These are phyloP conservation scores for Catharanthus roseus DNA, from an alignment of 257 asterid genomes.

Conservation along the genomic window DNA sequence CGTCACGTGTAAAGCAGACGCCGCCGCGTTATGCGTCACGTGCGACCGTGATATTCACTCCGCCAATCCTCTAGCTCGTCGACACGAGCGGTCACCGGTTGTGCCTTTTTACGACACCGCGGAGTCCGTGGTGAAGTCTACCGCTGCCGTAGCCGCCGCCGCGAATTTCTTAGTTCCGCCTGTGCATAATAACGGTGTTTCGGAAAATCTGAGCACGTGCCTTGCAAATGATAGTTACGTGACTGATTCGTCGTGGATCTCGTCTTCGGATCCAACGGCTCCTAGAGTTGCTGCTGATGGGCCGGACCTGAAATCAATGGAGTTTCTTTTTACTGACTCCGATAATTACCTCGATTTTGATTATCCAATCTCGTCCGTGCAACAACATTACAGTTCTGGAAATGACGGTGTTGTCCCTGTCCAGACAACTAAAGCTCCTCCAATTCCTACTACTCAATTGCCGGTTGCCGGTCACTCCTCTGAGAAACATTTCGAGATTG, in stretches of 20 bases:
- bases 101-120: constrained; percentile 67
- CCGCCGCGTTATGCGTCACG: constrained; percentile 66
- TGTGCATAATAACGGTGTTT: neutral
- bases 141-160: constrained; percentile 34
- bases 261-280: constrained; percentile 20
- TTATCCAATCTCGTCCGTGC: constrained; percentile 33
- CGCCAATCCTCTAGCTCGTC: constrained; percentile 63
- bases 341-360: constrained; percentile 64
- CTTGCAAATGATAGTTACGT: constrained; percentile 12
- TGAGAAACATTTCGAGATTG: constrained; percentile 54
- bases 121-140: constrained; percentile 45
- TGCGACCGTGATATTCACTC: constrained; percentile 82
- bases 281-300: constrained; percentile 23
- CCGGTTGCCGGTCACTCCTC: constrained; percentile 22
- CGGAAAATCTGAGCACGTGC: constrained; percentile 1
- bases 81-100: constrained; percentile 63
- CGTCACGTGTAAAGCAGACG: constrained; percentile 71
- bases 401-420: constrained; percentile 80
- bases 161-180: constrained; percentile 22
- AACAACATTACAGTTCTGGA: constrained; percentile 18
- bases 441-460: constrained; percentile 22
- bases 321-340: constrained; percentile 48
- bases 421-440: constrained; percentile 35
- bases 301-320: constrained; percentile 51
- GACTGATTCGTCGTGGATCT: constrained; percentile 37